phyloP scores from a whole-genome alignment of 2,329 filamentous ascomycete species.

The Mycogone perniciosa region DNA sequence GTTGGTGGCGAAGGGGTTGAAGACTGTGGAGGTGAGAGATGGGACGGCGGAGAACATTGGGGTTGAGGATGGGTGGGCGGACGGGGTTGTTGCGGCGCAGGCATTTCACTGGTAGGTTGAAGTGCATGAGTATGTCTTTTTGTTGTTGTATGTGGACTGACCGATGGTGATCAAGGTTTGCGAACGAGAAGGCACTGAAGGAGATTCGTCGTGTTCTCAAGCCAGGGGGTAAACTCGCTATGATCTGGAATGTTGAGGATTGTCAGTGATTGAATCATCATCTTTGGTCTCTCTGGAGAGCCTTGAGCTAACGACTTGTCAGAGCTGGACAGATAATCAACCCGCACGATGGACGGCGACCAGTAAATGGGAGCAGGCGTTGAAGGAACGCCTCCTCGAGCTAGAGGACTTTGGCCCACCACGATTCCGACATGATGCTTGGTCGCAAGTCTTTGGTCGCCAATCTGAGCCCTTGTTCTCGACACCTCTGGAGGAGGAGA shows the following conservation, averaged over 20 bases:
- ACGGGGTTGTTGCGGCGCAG: constrained; percentile 63
- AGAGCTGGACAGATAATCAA: constrained; percentile 50
- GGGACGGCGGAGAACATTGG: constrained; percentile 55
- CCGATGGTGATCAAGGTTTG: constrained; percentile 49
- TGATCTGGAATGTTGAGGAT: constrained; percentile 71
- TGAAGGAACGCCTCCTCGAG: constrained; percentile 53
- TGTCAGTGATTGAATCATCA: constrained; percentile 40
- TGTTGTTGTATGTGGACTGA: background rate
- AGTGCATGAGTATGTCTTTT: background rate
- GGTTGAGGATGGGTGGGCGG: constrained; percentile 51
- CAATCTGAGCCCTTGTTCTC: constrained; percentile 53
- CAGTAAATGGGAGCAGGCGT: constrained; percentile 54
- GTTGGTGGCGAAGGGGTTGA: constrained; percentile 52
- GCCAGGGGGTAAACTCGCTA: constrained; percentile 52
- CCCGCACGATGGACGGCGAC: constrained; percentile 48
- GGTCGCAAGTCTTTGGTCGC: constrained; percentile 58
- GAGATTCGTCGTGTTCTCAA: constrained; percentile 63
- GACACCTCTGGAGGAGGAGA: constrained; percentile 53
- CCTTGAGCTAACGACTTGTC: background rate
- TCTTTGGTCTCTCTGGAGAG: background rate
- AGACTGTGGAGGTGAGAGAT: constrained; percentile 46
- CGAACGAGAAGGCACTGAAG: constrained; percentile 52
- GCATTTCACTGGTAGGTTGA: constrained; percentile 48
- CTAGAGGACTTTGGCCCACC: constrained; percentile 50
- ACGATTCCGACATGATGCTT: constrained; percentile 59